These are phyloP conservation scores for Trametes pubescens DNA, from an alignment of 1,284 basidiomycete species.

Conservation along the genomic window DNA sequence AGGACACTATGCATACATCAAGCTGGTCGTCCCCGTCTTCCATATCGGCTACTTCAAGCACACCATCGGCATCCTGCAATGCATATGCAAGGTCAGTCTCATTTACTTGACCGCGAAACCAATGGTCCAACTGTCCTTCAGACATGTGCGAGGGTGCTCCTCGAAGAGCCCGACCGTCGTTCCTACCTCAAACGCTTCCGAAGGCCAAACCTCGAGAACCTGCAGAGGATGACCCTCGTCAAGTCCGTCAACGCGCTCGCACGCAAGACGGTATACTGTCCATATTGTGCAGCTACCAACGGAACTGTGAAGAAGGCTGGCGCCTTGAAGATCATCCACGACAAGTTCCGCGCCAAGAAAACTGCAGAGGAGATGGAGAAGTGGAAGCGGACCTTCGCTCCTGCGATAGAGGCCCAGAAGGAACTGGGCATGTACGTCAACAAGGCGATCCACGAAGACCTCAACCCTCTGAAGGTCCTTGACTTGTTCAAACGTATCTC, in stretches of 20 bases:
- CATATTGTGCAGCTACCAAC: conserved; percentile 93
- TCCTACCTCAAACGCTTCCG: conserved; percentile 90
- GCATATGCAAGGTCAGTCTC: conserved; percentile 81
- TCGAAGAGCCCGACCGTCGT: conserved; percentile 89
- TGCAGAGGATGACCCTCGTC: conserved; percentile 86
- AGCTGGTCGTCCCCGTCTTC: conserved; percentile 95
- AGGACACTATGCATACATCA: conserved; percentile 98
- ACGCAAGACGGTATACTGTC: conserved; percentile 92
- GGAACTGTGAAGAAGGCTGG: conserved; percentile 98
- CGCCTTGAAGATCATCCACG: conserved; percentile 95
- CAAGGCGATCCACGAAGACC: conserved; percentile 91
- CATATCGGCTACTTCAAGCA: conserved; percentile 99
- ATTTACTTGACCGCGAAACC: neutral
- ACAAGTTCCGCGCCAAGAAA: conserved; percentile 97
- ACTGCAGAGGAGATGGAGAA: conserved; percentile 88
- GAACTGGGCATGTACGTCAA: conserved; percentile 88
- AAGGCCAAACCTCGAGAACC: conserved; percentile 90
- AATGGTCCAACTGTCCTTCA: conserved; percentile 42
- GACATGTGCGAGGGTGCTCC: conserved; percentile 95
- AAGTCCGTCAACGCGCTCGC: conserved; percentile 93
- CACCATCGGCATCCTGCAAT: conserved; percentile 92
- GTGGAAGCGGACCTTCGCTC: conserved; percentile 87
- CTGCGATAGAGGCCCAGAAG: conserved; percentile 88
- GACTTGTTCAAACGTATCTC: conserved; percentile 95
- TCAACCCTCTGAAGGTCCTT: conserved; percentile 94